These are phyloP conservation scores for Suhomyces chickasaworum DNA, from an alignment of 1,139 yeast species.

Conservation along the genomic window DNA sequence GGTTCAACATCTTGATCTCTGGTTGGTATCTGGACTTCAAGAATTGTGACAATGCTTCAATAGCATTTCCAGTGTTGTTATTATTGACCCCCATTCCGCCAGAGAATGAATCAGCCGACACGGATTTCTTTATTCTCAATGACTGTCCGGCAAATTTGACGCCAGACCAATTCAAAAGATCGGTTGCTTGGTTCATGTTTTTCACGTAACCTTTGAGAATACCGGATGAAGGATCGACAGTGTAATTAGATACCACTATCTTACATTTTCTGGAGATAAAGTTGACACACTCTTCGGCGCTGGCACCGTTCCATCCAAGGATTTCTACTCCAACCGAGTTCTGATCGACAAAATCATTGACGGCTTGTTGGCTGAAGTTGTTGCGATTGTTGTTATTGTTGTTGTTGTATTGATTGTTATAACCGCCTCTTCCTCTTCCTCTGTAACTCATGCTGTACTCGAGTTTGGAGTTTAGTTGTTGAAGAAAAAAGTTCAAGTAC, in stretches of 20 bases:
- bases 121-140: slow-evolving; percentile 53
- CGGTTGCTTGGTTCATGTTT: slow-evolving; percentile 56
- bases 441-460: slow-evolving; percentile 40
- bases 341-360: slow-evolving; percentile 35
- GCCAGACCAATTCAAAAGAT: slow-evolving; percentile 66
- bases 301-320: slow-evolving; percentile 81
- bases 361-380: slow-evolving; percentile 26
- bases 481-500: neutral
- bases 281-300: slow-evolving; percentile 64
- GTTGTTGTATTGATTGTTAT: slow-evolving; percentile 21
- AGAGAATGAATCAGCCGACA: slow-evolving; percentile 24
- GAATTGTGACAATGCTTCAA: slow-evolving; percentile 63
- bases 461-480: slow-evolving; percentile 2
- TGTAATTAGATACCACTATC: slow-evolving; percentile 52
- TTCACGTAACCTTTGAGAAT: slow-evolving; percentile 62
- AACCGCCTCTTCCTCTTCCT: slow-evolving; percentile 50
- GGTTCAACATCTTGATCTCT: slow-evolving; percentile 64
- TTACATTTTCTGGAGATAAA: slow-evolving; percentile 72
- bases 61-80: slow-evolving; percentile 40
- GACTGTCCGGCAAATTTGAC: slow-evolving; percentile 78
- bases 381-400: slow-evolving; percentile 17
- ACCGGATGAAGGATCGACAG: slow-evolving; percentile 44
- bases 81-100: slow-evolving; percentile 19
- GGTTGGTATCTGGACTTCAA: slow-evolving; percentile 68
- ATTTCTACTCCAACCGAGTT: slow-evolving; percentile 58